These are phyloP conservation scores for Sarocladium brachiariae DNA, from an alignment of 2,329 filamentous ascomycete species.

Conservation along the genomic window DNA sequence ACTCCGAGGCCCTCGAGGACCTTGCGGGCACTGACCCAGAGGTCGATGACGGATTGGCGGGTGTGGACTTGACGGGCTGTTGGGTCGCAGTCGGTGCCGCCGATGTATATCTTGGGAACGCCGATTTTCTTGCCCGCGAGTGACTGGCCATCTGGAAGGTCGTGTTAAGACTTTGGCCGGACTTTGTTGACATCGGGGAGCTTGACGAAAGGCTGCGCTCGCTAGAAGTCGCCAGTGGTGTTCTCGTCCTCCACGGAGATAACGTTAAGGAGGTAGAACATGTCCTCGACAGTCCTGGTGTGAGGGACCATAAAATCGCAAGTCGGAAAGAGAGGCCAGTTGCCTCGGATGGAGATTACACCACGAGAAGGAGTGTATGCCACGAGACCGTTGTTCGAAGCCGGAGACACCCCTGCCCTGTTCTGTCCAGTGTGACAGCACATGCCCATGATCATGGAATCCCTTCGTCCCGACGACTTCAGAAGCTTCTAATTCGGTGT, in stretches of 20 bases:
- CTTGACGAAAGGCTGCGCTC: slow-evolving; percentile 39
- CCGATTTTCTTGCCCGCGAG: slow-evolving; percentile 41
- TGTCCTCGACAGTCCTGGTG: slow-evolving; percentile 41
- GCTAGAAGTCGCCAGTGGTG: slow-evolving; percentile 45
- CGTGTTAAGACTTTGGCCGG: slow-evolving; percentile 25
- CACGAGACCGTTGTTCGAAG: slow-evolving; percentile 48
- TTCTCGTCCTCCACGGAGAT: slow-evolving; percentile 35
- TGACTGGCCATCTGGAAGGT: slow-evolving; percentile 23
- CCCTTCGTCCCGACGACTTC: too few species aligned
- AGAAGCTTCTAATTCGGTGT: too few species aligned
- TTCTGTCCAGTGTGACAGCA: too few species aligned
- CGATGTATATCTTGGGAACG: slow-evolving; percentile 45
- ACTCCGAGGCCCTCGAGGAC: slow-evolving; percentile 35
- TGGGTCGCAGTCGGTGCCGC: slow-evolving; percentile 21
- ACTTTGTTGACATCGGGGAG: slow-evolving; percentile 23
- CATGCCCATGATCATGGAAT: too few species aligned
- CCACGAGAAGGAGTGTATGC: slow-evolving; percentile 50
- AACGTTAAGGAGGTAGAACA: slow-evolving; percentile 42
- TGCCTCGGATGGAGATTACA: slow-evolving; percentile 42
- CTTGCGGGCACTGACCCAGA: slow-evolving; percentile 25
- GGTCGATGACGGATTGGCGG: slow-evolving; percentile 16
- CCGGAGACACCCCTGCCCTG: too few species aligned
- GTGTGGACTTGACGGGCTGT: slow-evolving; percentile 14
- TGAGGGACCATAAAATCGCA: slow-evolving; percentile 50
- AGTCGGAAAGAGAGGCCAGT: slow-evolving; percentile 49